Conservation (phyloP, 2,329 filamentous ascomycete species). For the Verticillium longisporum region DNA sequence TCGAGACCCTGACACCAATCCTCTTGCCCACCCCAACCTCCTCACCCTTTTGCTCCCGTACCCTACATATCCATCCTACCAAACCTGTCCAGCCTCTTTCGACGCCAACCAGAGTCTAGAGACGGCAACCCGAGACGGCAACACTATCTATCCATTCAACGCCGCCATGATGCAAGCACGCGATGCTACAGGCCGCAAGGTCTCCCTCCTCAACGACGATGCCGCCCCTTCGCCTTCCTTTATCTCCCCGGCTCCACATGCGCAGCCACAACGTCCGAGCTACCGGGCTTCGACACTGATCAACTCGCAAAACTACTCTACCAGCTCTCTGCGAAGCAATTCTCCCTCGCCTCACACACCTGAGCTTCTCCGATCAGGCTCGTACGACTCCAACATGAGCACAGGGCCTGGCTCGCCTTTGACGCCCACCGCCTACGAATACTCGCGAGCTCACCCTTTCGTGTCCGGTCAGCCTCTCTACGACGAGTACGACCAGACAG, state of each 20-base stretch:
- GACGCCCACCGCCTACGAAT: constrained; percentile 43
- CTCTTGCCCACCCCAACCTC: neutral
- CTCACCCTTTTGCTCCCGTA: neutral
- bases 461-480: constrained; percentile 2
- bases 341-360: constrained; percentile 47
- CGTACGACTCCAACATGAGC: constrained; percentile 54
- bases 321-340: constrained; percentile 24
- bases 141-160: neutral
- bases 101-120: neutral
- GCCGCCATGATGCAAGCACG: constrained; percentile 43
- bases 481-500: constrained; percentile 17
- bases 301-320: constrained; percentile 24
- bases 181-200: constrained; percentile 49
- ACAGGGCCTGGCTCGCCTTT: constrained; percentile 46
- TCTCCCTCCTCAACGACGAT: constrained; percentile 56
- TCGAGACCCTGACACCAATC: neutral
- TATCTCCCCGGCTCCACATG: constrained; percentile 2
- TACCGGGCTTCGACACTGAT: constrained; percentile 27
- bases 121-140: neutral
- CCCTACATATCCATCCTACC: neutral
- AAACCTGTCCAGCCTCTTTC: neutral
- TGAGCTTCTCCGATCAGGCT: constrained; percentile 52
- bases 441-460: constrained; percentile 14
- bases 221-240: constrained; percentile 14
- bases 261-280: constrained; percentile 14